These are phyloP conservation scores for Pichia pseudocactophila DNA, from an alignment of 805 yeast species.

Conservation along the genomic window DNA sequence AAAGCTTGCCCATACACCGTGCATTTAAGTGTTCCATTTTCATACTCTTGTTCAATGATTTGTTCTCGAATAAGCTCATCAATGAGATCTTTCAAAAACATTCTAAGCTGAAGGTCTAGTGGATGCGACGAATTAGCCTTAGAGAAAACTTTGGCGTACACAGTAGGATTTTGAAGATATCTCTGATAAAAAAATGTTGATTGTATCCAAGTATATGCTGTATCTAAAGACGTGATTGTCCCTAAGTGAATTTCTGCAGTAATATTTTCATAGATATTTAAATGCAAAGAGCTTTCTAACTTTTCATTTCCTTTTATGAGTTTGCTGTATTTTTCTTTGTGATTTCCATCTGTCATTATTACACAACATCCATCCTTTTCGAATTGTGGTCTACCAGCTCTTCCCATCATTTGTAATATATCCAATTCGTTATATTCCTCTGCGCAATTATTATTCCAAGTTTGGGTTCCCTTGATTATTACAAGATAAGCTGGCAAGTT, in stretches of 20 bases:
- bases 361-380: constrained; percentile 71
- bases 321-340: constrained; percentile 66
- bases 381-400: constrained; percentile 76
- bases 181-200: constrained; percentile 70
- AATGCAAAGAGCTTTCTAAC: constrained; percentile 69
- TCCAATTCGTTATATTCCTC: constrained; percentile 73
- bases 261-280: constrained; percentile 62
- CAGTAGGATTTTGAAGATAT: constrained; percentile 66
- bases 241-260: constrained; percentile 74
- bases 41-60: constrained; percentile 24
- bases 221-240: constrained; percentile 50
- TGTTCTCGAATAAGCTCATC: constrained; percentile 25
- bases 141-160: constrained; percentile 45
- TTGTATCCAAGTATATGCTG: constrained; percentile 61
- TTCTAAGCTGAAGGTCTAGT: constrained; percentile 3
- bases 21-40: constrained; percentile 17
- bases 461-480: constrained; percentile 66
- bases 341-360: constrained; percentile 63
- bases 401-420: constrained; percentile 75
- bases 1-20: constrained; percentile 39
- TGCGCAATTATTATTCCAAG: constrained; percentile 42
- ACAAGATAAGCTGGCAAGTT: constrained; percentile 74
- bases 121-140: constrained; percentile 11
- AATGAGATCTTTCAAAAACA: constrained; percentile 18
- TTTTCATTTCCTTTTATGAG: constrained; percentile 73